These are phyloP conservation scores for Coemansia guatemalensis DNA, from an alignment of 192 early-diverging fungal species.

Conservation along the genomic window DNA sequence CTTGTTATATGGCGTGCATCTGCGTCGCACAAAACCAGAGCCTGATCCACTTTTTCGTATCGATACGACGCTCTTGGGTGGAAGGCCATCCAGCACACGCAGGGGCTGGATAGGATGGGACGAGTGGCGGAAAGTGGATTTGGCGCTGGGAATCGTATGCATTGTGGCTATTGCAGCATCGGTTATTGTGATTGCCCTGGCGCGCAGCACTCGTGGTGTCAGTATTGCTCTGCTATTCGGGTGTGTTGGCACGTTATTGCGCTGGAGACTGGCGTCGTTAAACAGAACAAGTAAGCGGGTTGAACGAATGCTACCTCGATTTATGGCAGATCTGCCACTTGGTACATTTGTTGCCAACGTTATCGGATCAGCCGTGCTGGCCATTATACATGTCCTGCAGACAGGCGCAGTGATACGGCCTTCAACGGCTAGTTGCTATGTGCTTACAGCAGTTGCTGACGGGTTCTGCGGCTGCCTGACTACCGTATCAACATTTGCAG, in stretches of 20 bases:
- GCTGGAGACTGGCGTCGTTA: constrained; percentile 44
- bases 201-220: constrained; percentile 31
- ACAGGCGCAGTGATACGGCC: constrained; percentile 39
- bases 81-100: constrained; percentile 4
- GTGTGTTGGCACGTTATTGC: constrained; percentile 35
- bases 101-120: constrained; percentile 36
- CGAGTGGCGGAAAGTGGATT: constrained; percentile 26
- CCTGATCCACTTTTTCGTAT: constrained; percentile 8
- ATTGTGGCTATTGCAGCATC: constrained; percentile 18
- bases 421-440: constrained; percentile 34
- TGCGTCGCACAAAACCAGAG: not conserved
- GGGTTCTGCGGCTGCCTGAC: constrained; percentile 72
- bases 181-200: constrained; percentile 24
- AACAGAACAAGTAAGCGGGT: constrained; percentile 5
- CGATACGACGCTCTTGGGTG: constrained; percentile 22
- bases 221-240: constrained; percentile 44
- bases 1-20: constrained; percentile 5
- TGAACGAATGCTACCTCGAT: not conserved
- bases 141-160: constrained; percentile 6
- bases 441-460: constrained; percentile 44
- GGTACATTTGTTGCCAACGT: constrained; percentile 52
- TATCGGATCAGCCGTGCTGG: constrained; percentile 27
- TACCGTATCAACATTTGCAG: constrained; percentile 64
- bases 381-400: constrained; percentile 34
- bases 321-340: constrained; percentile 19